phyloP scores from a whole-genome alignment of 768 basidiomycete genomes.

The Agaricus blazei region DNA sequence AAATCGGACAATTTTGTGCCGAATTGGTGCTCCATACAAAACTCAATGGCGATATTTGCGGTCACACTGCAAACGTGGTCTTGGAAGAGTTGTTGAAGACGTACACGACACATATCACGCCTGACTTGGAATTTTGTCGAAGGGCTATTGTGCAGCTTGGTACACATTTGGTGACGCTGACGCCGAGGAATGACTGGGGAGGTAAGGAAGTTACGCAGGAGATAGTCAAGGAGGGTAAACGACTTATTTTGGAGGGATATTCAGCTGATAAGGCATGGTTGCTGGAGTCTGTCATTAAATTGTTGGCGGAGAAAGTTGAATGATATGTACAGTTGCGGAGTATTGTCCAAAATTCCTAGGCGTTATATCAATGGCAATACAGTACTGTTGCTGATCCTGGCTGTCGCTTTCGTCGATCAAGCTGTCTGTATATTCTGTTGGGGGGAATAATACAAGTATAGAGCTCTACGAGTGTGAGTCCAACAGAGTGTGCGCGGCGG shows the following conservation, averaged over 20 bases:
- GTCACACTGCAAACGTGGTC: constrained; percentile 28
- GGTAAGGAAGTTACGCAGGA: constrained; percentile 39
- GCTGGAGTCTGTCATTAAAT: constrained; percentile 23
- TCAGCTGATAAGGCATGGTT: constrained; percentile 18
- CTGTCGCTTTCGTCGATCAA: constrained; percentile 64
- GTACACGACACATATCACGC: constrained; percentile 30
- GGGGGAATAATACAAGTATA: constrained; percentile 60
- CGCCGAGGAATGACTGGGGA: constrained; percentile 48
- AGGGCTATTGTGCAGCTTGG: constrained; percentile 45
- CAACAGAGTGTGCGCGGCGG: no score
- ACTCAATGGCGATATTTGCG: constrained; percentile 35
- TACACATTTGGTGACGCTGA: constrained; percentile 47
- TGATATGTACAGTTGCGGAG: neutral
- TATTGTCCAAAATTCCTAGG: no score
- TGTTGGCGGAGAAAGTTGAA: neutral
- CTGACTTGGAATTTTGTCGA: constrained; percentile 25
- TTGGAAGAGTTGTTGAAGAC: constrained; percentile 39
- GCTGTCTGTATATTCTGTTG: constrained; percentile 67
- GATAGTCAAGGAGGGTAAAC: constrained; percentile 46
- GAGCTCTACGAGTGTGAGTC: no score
- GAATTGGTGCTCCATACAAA: constrained; percentile 48
- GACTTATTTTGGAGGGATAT: constrained; percentile 32
- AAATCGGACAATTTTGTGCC: constrained; percentile 61
- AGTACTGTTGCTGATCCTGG: no score
- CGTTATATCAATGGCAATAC: no score